phyloP scores from a whole-genome alignment of 805 yeast species.

The Yarrowia phangngaensis region DNA sequence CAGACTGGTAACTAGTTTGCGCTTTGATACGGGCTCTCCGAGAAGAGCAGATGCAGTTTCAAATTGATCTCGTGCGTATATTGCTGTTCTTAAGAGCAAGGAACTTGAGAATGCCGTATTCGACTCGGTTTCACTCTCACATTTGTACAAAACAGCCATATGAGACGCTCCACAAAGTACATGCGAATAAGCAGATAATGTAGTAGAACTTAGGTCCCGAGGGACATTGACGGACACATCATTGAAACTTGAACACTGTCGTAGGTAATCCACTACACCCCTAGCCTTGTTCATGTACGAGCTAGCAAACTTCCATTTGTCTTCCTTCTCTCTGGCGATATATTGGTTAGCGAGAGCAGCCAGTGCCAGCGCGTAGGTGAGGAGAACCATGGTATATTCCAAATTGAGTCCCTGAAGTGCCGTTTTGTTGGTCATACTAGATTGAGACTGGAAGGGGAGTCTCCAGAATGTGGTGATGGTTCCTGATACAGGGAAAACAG shows the following conservation, averaged over 20 bases:
- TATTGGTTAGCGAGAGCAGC: slow-evolving; percentile 29
- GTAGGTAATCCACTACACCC: slow-evolving; percentile 32
- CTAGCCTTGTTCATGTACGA: slow-evolving; percentile 34
- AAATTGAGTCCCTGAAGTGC: slow-evolving; percentile 29
- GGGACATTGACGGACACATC: slow-evolving; percentile 30
- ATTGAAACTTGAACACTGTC: slow-evolving; percentile 28
- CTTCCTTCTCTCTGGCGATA: slow-evolving; percentile 26
- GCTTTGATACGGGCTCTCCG: slow-evolving; percentile 1
- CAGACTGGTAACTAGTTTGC: slow-evolving; percentile 5
- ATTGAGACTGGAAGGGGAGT: slow-evolving; percentile 31
- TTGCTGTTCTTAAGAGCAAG: slow-evolving; percentile 37
- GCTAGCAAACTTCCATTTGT: slow-evolving; percentile 34
- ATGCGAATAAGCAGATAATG: slow-evolving; percentile 28
- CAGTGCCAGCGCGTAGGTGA: slow-evolving; percentile 32
- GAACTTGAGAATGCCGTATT: slow-evolving; percentile 21
- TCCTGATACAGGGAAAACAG: background rate
- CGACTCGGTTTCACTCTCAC: slow-evolving; percentile 29
- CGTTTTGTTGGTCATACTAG: slow-evolving; percentile 24
- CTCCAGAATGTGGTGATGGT: slow-evolving; percentile 34
- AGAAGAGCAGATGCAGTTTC: slow-evolving; percentile 34
- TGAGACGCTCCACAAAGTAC: slow-evolving; percentile 37
- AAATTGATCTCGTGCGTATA: slow-evolving; percentile 37
- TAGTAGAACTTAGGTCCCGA: slow-evolving; percentile 31
- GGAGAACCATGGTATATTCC: slow-evolving; percentile 33
- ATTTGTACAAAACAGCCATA: slow-evolving; percentile 34